Conservation (phyloP, 2,329 filamentous ascomycete species). For the Exophiala sp. region DNA sequence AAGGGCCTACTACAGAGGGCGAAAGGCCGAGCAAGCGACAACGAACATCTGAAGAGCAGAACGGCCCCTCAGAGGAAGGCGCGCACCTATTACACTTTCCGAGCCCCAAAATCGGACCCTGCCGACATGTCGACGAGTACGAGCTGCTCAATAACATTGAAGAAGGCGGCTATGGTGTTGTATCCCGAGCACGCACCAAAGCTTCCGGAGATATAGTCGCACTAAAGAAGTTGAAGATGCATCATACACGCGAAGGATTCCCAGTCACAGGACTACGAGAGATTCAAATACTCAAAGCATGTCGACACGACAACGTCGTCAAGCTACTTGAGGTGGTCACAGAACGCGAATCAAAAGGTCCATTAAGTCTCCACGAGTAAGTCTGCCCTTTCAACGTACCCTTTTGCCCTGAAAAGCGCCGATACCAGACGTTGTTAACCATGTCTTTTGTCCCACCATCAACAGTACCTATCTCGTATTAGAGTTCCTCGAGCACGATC, state of each 20-base stretch:
- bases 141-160: constrained; percentile 95
- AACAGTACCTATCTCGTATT: constrained; percentile 85
- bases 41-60: constrained; percentile 53
- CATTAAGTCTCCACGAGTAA: constrained; percentile 42
- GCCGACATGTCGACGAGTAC: constrained; percentile 79
- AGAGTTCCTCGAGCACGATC: constrained; percentile 95
- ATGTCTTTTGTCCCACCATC: constrained; percentile 29
- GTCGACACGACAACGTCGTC: constrained; percentile 79
- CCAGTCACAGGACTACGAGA: constrained; percentile 90
- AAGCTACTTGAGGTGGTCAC: constrained; percentile 78
- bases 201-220: constrained; percentile 78
- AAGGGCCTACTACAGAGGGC: constrained; percentile 29
- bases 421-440: constrained; percentile 37
- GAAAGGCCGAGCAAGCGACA: constrained; percentile 55
- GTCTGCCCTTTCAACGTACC: constrained; percentile 27
- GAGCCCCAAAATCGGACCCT: constrained; percentile 63
- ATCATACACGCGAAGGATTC: constrained; percentile 70
- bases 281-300: constrained; percentile 84
- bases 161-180: constrained; percentile 93
- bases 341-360: constrained; percentile 54
- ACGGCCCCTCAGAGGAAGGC: constrained; percentile 30
- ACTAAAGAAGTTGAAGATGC: constrained; percentile 89
- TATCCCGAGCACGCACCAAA: constrained; percentile 75
- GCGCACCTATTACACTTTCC: constrained; percentile 69
- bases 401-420: constrained; percentile 36